Base-by-base conservation (phyloP, 1,139 yeast genomes). In the Meyerozyma carpophila region DNA sequence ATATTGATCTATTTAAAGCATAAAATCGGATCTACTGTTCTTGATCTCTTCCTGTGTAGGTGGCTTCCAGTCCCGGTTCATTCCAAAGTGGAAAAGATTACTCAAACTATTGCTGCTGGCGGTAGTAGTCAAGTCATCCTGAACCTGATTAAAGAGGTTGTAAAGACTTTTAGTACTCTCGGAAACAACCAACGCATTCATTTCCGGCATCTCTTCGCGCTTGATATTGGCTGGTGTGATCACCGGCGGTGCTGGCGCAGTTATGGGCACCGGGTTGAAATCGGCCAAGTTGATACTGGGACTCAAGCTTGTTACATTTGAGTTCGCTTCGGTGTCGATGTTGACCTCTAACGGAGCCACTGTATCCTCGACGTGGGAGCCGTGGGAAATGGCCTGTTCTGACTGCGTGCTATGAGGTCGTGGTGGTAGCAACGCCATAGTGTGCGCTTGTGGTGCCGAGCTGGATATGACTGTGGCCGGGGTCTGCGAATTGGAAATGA, bases 61-160 rank as follows among this genome's bases (percentile, higher is more conserved):
- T 10, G 37, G 37, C 26, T 34, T 34, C 37, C 37, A 34, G n/a
- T 34, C 37, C 3, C 37, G 37, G 37, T 18, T 34, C 37, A 34
- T 26, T 18, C 21, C 21, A 21, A 62, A 56, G 41, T 59, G 68
- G 36, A 63, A 56, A 43, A 65, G 53, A 47, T 65, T 63, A 27
- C 65, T 59, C 45, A 65, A 56, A 47, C 66, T 62, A 32, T 50
- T 59, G 37, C 49, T 50, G 31, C 53, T 52, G 28, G 38, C 41
- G 3, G 41, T 42, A 3, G 48, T 53, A 27, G 56, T 50, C 20
- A 57, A 53, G 40, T 61, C 67, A 42, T 62, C 67, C 43, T 56
- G 59, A 41, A 62, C 59, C 43, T 55, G 66, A 34, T 59, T 61
- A 50, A 66, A 65, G 41, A 65, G 51, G 44, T 62, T 63, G 50